Percentiles rank a stretch among this genome's conserved stretches.
Conservation (phyloP, 257 asterid genomes). For the Solanum arcanum region DNA sequence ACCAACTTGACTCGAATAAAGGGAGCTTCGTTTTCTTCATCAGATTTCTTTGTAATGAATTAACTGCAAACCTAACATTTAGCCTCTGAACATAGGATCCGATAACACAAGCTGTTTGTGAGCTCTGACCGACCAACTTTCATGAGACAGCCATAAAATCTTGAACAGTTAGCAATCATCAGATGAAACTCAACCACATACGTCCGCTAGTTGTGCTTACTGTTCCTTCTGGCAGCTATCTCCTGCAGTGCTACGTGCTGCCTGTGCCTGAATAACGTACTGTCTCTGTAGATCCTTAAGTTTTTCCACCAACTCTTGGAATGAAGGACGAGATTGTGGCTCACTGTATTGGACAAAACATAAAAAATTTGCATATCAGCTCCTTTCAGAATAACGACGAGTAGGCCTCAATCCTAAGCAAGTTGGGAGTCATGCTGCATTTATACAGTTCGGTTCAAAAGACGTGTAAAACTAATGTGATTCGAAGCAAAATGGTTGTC, state of each 20-base stretch:
- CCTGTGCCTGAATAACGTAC: slow-evolving; percentile 39
- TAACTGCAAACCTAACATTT: background rate
- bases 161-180: background rate
- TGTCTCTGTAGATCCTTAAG: slow-evolving; percentile 57
- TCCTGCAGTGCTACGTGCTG: slow-evolving; percentile 35
- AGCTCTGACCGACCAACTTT: background rate
- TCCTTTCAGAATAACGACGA: background rate
- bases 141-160: background rate
- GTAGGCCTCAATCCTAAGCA: background rate
- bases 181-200: background rate
- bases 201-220: background rate
- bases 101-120: slow-evolving; percentile 10
- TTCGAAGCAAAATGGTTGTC: background rate
- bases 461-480: background rate
- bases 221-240: slow-evolving; percentile 36
- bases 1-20: background rate
- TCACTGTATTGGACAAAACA: slow-evolving; percentile 40
- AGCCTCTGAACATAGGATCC: background rate
- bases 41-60: background rate
- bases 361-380: background rate
- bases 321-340: slow-evolving; percentile 60
- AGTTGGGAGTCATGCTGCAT: background rate
- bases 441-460: background rate
- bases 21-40: background rate
- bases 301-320: slow-evolving; percentile 68